Evolutionary conservation across 2,329 filamentous ascomycete genomes (phyloP), one percentile per base, ranked within the genome.

Genomic region (Penicillium sp.): DNA sequence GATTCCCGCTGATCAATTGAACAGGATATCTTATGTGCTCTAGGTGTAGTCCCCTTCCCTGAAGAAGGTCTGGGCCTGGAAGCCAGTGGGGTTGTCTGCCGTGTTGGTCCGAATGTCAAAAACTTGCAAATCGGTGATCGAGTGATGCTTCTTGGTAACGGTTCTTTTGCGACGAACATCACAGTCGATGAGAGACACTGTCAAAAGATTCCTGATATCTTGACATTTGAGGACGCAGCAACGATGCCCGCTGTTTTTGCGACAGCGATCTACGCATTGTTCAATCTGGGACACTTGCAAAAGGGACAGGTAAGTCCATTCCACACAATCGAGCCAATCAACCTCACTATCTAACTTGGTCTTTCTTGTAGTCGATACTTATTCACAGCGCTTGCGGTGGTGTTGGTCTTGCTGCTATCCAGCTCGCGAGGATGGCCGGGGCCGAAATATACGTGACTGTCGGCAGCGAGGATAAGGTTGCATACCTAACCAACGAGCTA

Each of bases 351-450:
- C 30, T 33, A 33, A 33, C 30, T 33, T 57, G 24, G 54, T 35
- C n/a, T 40, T 3, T n/a, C 19, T 22, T 47, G n/a, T 50, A 67
- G 61, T 69, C 72, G 0, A 65, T 75, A 4, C 62, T 76, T 1
- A 72, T 74, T n/a, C 71, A 74, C 17, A 66, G 65, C 24, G 71
- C 68, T 0, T 69, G 70, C 33, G 71, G 78, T 19, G 69, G 67
- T 1, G 66, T 73, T 17, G 72, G 72, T 4, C 35, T 68, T 33
- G 70, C 70, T 9, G 63, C 70, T 1, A 70, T 75, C n/a, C 68
- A 68, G n/a, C 51, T 73, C 1, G 69, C 69, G 17, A 59, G 66
- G 37, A 59, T 65, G 53, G 47, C 64, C 4, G 72, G 70, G 2
- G 72, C 72, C 1, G 65, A 71, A 40, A 66, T 73, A 7, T 73